These are phyloP conservation scores for Nitzschia sp. DNA, from an alignment of 108 stramenopile species.

Conservation along the genomic window DNA sequence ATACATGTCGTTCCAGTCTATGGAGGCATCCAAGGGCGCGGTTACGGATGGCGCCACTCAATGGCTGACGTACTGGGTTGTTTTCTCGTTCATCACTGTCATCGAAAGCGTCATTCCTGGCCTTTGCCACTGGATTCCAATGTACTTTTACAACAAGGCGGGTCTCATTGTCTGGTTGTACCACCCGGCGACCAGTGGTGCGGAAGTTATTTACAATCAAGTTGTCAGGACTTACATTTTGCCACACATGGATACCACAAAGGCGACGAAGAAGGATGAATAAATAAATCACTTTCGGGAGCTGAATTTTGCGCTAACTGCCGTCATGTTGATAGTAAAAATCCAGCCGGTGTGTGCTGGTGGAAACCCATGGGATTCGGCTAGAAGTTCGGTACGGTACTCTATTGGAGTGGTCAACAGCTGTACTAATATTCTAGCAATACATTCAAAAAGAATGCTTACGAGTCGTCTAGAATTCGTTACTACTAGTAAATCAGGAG, in stretches of 20 bases:
- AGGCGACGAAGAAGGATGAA: slow-evolving; percentile 13
- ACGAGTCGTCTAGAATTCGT: too few species aligned
- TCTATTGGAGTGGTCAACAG: too few species aligned
- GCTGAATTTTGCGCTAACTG: too few species aligned
- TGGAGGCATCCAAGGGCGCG: slow-evolving; percentile 66
- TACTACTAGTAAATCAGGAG: too few species aligned
- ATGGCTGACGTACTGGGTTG: slow-evolving; percentile 99
- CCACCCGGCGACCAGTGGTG: slow-evolving; percentile 81
- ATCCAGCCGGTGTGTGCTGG: too few species aligned
- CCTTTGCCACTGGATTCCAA: slow-evolving; percentile 64
- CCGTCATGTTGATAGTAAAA: too few species aligned
- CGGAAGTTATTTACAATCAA: slow-evolving; percentile 72
- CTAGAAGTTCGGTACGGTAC: too few species aligned
- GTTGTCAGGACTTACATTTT: slow-evolving; percentile 59
- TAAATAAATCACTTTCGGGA: background rate
- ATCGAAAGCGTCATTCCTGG: slow-evolving; percentile 52
- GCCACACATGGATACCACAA: slow-evolving; percentile 45
- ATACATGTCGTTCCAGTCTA: slow-evolving; percentile 96
- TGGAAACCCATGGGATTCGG: too few species aligned
- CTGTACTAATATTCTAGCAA: too few species aligned
- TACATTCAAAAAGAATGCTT: too few species aligned
- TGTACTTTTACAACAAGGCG: slow-evolving; percentile 83
- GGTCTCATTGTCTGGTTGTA: slow-evolving; percentile 81
- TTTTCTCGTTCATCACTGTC: slow-evolving; percentile 82
- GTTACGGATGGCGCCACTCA: slow-evolving; percentile 80